Conservation (phyloP, 768 basidiomycete species). For the Roridomyces roridus region DNA sequence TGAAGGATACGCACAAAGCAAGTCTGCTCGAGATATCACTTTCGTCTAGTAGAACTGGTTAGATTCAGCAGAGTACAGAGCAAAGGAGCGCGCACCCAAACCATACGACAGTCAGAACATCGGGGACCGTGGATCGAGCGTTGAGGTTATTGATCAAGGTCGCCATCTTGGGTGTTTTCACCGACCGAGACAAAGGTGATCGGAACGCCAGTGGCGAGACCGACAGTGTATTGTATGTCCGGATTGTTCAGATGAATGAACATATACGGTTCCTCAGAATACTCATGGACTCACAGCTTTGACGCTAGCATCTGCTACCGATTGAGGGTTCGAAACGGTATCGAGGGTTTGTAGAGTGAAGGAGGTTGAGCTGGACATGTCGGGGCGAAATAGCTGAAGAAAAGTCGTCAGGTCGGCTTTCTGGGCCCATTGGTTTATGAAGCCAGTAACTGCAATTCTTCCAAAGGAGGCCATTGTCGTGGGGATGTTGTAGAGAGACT, state of each 20-base stretch:
- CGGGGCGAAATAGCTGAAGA: slow-evolving; percentile 23
- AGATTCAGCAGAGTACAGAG: no score
- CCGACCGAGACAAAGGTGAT: slow-evolving; percentile 38
- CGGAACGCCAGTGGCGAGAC: slow-evolving; percentile 30
- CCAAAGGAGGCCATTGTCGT: slow-evolving; percentile 28
- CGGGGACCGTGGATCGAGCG: slow-evolving; percentile 48
- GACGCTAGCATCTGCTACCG: slow-evolving; percentile 13
- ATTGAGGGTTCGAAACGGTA: slow-evolving; percentile 28
- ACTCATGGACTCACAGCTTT: slow-evolving; percentile 29
- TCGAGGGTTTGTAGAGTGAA: slow-evolving; percentile 29
- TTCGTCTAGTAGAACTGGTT: slow-evolving; percentile 39
- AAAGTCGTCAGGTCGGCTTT: slow-evolving; percentile 16
- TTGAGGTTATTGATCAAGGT: slow-evolving; percentile 58
- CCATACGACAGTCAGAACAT: slow-evolving; percentile 67
- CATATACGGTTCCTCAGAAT: no score
- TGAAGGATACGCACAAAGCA: neutral
- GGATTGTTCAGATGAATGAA: neutral
- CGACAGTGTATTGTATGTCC: slow-evolving; percentile 22
- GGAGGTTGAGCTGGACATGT: slow-evolving; percentile 23
- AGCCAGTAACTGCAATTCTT: no score
- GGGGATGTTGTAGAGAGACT: slow-evolving; percentile 34
- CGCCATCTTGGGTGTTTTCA: slow-evolving; percentile 29
- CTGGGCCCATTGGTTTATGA: no score
- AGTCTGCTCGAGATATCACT: slow-evolving; percentile 42
- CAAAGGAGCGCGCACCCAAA: slow-evolving; percentile 39